Conservation (phyloP, 768 basidiomycete genomes). For the Paxillus rubicundulus region DNA sequence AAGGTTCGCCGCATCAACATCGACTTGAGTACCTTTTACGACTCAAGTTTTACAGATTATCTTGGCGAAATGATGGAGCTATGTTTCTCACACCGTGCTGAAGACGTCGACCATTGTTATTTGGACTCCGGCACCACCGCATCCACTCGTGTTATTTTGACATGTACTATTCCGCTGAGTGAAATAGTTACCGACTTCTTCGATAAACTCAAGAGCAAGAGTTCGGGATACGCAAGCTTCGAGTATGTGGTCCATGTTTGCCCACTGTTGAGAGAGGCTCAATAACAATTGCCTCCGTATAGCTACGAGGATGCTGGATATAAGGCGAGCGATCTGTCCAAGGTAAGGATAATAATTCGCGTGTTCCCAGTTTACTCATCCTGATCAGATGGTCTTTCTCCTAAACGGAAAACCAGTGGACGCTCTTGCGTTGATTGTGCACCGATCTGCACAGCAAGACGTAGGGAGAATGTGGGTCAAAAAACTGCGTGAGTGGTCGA, state of each 20-base stretch:
- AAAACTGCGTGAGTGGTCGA: conserved; percentile 72
- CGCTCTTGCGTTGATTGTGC: conserved; percentile 89
- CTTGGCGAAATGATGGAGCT: conserved; percentile 96
- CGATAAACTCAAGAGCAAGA: conserved; percentile 88
- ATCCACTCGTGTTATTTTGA: conserved; percentile 70
- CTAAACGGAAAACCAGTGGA: conserved; percentile 89
- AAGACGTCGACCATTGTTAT: conserved; percentile 80
- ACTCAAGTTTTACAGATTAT: conserved; percentile 54
- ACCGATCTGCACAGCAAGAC: conserved; percentile 70
- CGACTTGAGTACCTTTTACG: background rate
- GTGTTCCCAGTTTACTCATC: background rate
- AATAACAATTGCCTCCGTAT: conserved; percentile 8
- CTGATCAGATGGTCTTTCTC: conserved; percentile 78
- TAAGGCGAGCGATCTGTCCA: conserved; percentile 72
- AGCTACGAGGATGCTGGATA: conserved; percentile 97
- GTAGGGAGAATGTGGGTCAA: conserved; percentile 86
- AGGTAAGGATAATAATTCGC: conserved; percentile 46
- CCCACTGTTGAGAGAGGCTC: background rate
- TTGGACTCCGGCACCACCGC: conserved; percentile 52
- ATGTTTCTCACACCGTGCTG: conserved; percentile 81
- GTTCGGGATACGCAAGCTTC: conserved; percentile 89
- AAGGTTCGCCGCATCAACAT: conserved; percentile 50
- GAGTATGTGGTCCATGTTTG: conserved; percentile 53
- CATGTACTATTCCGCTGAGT: conserved; percentile 80
- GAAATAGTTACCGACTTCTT: conserved; percentile 97